phyloP scores from a whole-genome alignment of 768 basidiomycete species.

The Termitomyces sp. region DNA sequence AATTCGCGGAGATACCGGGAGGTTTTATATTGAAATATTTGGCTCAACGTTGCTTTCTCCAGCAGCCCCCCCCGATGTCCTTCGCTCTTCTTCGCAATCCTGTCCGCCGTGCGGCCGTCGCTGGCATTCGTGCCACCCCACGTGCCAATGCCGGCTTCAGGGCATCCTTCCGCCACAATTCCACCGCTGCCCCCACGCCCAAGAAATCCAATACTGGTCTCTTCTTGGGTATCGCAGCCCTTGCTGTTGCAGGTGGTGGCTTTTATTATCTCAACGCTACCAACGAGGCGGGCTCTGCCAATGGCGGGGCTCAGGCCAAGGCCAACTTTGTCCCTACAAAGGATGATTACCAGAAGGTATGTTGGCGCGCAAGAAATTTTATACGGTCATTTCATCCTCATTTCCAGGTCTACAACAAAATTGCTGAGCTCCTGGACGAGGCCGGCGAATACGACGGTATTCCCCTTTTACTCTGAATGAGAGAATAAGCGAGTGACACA shows the following conservation, averaged over 20 bases:
- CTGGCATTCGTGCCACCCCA: slow-evolving; percentile 22
- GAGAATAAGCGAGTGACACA: slow-evolving; percentile 2
- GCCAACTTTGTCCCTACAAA: slow-evolving; percentile 70
- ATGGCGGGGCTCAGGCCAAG: slow-evolving; percentile 55
- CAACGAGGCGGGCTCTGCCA: slow-evolving; percentile 48
- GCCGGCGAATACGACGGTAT: slow-evolving; percentile 84
- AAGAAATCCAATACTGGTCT: slow-evolving; percentile 50
- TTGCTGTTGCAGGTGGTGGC: slow-evolving; percentile 52
- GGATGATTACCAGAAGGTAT: slow-evolving; percentile 86
- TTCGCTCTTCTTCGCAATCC: slow-evolving; percentile 47
- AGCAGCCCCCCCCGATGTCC: slow-evolving; percentile 45
- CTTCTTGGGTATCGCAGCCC: slow-evolving; percentile 56
- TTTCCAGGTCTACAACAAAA: slow-evolving; percentile 79
- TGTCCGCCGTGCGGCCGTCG: slow-evolving; percentile 36
- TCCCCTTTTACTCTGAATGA: slow-evolving; percentile 9
- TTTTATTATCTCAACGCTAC: slow-evolving; percentile 56
- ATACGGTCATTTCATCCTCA: neutral
- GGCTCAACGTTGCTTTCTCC: slow-evolving; percentile 7
- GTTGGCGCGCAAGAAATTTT: slow-evolving; percentile 6
- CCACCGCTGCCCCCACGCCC: slow-evolving; percentile 42
- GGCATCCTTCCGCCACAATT: slow-evolving; percentile 49
- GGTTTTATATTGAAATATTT: slow-evolving; percentile 8
- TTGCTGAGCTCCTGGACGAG: slow-evolving; percentile 72
- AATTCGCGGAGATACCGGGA: slow-evolving; percentile 5
- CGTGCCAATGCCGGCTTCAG: slow-evolving; percentile 25